Percentiles rank a stretch among this genome's conserved stretches.
These are phyloP conservation scores for Didymella sp. DNA, from an alignment of 2,329 filamentous ascomycete species.

Conservation along the genomic window DNA sequence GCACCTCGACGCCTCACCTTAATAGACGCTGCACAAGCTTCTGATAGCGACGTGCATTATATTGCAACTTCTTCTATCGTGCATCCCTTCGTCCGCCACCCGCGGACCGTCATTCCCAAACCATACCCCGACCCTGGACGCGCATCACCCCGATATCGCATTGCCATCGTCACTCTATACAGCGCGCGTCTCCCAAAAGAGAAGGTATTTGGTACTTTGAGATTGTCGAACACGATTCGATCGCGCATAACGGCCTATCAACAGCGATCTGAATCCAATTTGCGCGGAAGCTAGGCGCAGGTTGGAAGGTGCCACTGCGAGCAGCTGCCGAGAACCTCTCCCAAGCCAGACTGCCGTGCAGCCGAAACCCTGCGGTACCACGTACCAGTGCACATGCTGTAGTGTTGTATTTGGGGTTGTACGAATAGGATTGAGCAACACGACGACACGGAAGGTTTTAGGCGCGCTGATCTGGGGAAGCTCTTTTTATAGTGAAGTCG, in stretches of 20 bases:
- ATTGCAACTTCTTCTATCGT: slow-evolving; percentile 18
- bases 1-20: slow-evolving; percentile 4
- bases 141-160: slow-evolving; percentile 31
- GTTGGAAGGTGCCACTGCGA: slow-evolving; percentile 41
- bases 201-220: slow-evolving; percentile 13
- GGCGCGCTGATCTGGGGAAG: slow-evolving; percentile 11
- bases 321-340: slow-evolving; percentile 25
- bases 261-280: slow-evolving; percentile 21
- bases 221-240: slow-evolving; percentile 27
- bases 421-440: slow-evolving; percentile 6
- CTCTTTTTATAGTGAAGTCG: slow-evolving; percentile 4
- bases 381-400: slow-evolving; percentile 14
- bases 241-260: slow-evolving; percentile 28
- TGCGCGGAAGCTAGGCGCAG: slow-evolving; percentile 31
- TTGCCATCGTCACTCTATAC: slow-evolving; percentile 5
- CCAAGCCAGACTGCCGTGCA: slow-evolving; percentile 18
- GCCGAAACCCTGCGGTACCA: slow-evolving; percentile 19
- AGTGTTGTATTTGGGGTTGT: slow-evolving; percentile 16
- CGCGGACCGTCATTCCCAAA: slow-evolving; percentile 3
- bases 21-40: slow-evolving; percentile 3
- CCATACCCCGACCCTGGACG: background rate
- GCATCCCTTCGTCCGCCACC: slow-evolving; percentile 4
- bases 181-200: slow-evolving; percentile 14
- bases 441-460: slow-evolving; percentile 11
- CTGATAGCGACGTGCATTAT: slow-evolving; percentile 5